Evolutionary conservation across 176 grass and related monocot species (phyloP).

Genomic region (Zea luxurians): DNA sequence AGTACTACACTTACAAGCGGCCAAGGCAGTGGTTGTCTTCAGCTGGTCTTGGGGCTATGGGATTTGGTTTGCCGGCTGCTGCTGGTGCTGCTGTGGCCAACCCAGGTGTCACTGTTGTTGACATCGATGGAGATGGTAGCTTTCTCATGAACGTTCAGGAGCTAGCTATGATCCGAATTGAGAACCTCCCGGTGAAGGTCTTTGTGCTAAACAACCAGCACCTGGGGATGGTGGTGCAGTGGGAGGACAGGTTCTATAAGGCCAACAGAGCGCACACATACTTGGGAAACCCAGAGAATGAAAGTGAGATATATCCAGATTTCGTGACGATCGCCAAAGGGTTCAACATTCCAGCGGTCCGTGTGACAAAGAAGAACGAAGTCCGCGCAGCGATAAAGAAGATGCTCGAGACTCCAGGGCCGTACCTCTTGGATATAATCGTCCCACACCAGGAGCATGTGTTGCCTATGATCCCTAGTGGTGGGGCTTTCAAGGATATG

Average conservation of each 20-base stretch:
- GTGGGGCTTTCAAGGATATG: slow-evolving; percentile 89
- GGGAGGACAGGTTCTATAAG: slow-evolving; percentile 95
- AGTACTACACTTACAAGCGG: slow-evolving; percentile 78
- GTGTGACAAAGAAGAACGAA: slow-evolving; percentile 71
- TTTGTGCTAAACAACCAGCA: slow-evolving; percentile 95
- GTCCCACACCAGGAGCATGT: slow-evolving; percentile 94
- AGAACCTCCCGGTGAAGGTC: slow-evolving; percentile 79
- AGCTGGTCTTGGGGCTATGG: slow-evolving; percentile 79
- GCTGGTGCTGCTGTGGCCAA: slow-evolving; percentile 84
- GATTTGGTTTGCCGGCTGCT: slow-evolving; percentile 89
- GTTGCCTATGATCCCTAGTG: slow-evolving; percentile 96
- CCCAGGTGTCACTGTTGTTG: slow-evolving; percentile 74
- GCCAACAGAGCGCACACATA: slow-evolving; percentile 86
- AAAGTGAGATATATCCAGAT: slow-evolving; percentile 84
- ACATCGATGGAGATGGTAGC: slow-evolving; percentile 92
- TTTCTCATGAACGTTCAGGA: slow-evolving; percentile 98
- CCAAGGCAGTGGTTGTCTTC: slow-evolving; percentile 81
- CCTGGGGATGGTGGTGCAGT: slow-evolving; percentile 91
- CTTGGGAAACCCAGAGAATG: slow-evolving; percentile 78
- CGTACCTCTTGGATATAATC: slow-evolving; percentile 83
- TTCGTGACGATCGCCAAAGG: slow-evolving; percentile 78
- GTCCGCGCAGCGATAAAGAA: slow-evolving; percentile 69
- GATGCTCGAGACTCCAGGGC: slow-evolving; percentile 90
- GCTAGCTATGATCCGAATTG: slow-evolving; percentile 75
- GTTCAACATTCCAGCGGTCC: slow-evolving; percentile 78